These are phyloP conservation scores for Tricladium varicosporioides DNA, from an alignment of 2,329 filamentous ascomycete species.

Conservation along the genomic window DNA sequence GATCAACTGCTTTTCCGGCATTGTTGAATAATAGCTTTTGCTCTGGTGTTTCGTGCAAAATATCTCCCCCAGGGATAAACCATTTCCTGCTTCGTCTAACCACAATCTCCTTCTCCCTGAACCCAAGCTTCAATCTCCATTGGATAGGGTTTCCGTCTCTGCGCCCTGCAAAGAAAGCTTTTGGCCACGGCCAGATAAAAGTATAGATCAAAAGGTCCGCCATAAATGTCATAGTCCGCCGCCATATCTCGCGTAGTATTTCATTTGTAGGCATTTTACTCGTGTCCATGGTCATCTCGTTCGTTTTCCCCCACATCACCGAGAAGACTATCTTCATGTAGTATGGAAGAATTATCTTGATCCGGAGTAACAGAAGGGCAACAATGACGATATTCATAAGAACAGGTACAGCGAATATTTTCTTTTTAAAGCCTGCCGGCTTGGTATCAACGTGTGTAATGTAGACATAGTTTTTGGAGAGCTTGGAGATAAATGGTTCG, in stretches of 20 bases:
- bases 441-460: conserved; percentile 78
- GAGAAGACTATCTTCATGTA: conserved; percentile 51
- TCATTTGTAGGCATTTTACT: conserved; percentile 53
- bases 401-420: conserved; percentile 78
- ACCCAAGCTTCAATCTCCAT: conserved; percentile 76
- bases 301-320: conserved; percentile 37
- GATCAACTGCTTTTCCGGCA: conserved; percentile 67
- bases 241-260: conserved; percentile 47
- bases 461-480: conserved; percentile 73
- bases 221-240: conserved; percentile 63
- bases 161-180: conserved; percentile 65
- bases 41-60: conserved; percentile 41
- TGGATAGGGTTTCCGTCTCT: conserved; percentile 58
- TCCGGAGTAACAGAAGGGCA: conserved; percentile 63
- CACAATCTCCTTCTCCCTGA: conserved; percentile 76
- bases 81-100: conserved; percentile 75
- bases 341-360: conserved; percentile 66
- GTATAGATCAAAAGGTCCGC: conserved; percentile 70
- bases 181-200: conserved; percentile 71
- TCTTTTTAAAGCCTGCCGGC: conserved; percentile 69
- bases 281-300: conserved; percentile 64
- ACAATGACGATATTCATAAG: conserved; percentile 71
- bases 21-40: conserved; percentile 59
- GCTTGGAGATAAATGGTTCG: conserved; percentile 61
- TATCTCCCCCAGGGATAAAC: conserved; percentile 52